Evolutionary conservation across 129 eudicot species (phyloP).

Genomic region (Artemisia argyi): DNA sequence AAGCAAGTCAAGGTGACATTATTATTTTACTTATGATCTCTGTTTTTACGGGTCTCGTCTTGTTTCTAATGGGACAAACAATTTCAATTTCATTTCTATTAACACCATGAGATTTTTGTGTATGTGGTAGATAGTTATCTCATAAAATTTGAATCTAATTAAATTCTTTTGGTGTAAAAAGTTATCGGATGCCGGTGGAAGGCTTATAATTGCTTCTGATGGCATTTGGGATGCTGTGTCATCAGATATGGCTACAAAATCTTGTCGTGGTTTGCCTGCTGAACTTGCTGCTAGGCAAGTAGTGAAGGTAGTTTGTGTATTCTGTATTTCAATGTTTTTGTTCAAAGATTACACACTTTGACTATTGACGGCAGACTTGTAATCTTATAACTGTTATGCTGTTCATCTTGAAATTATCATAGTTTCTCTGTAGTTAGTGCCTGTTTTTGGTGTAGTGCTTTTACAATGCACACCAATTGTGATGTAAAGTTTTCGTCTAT

Average conservation of each 20-base stretch:
- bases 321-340: constrained; percentile 2
- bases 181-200: constrained; percentile 81
- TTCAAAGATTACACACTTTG: background rate
- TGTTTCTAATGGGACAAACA: background rate
- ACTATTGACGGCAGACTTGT: constrained; percentile 13
- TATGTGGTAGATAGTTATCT: constrained; percentile 1
- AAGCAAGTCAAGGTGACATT: too few species aligned
- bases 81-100: background rate
- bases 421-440: too few species aligned
- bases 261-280: constrained; percentile 85
- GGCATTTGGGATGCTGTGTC: constrained; percentile 90
- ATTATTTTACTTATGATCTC: too few species aligned
- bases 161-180: constrained; percentile 21
- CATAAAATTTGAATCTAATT: constrained; percentile 13
- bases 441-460: background rate
- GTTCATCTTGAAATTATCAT: background rate
- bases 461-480: constrained; percentile 1
- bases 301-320: constrained; percentile 62
- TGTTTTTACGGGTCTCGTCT: too few species aligned
- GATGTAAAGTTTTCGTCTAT: background rate
- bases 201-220: constrained; percentile 89
- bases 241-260: constrained; percentile 69
- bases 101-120: background rate
- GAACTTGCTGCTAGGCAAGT: constrained; percentile 89
- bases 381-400: background rate